Conservation (phyloP, 1,139 yeast genomes). For the Wickerhamomyces sp. region DNA sequence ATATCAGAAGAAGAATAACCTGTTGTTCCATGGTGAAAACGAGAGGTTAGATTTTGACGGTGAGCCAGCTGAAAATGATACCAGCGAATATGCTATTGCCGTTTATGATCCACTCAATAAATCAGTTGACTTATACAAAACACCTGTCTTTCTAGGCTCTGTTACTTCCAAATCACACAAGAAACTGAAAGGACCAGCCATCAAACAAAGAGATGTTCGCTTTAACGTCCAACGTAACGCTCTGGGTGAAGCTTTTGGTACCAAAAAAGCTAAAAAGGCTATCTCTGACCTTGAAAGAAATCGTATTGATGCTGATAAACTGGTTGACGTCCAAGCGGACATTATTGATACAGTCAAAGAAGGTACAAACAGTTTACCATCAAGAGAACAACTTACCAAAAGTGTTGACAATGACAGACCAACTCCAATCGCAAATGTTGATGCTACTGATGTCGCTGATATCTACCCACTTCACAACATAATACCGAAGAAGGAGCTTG, state of each 20-base stretch:
- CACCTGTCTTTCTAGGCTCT: slow-evolving; percentile 52
- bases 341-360: slow-evolving; percentile 76
- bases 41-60: slow-evolving; percentile 73
- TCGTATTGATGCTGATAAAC: slow-evolving; percentile 76
- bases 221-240: slow-evolving; percentile 63
- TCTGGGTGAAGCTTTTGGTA: slow-evolving; percentile 95
- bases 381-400: slow-evolving; percentile 51
- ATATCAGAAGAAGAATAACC: slow-evolving; percentile 47
- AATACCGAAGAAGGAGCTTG: slow-evolving; percentile 64
- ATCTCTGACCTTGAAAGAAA: slow-evolving; percentile 77
- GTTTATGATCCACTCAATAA: slow-evolving; percentile 60
- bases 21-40: slow-evolving; percentile 73
- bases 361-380: slow-evolving; percentile 68
- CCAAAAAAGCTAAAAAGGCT: slow-evolving; percentile 92
- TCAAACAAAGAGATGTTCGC: slow-evolving; percentile 47
- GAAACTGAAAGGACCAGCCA: slow-evolving; percentile 52
- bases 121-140: slow-evolving; percentile 54
- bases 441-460: slow-evolving; percentile 77
- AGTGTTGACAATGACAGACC: slow-evolving; percentile 66
- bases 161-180: slow-evolving; percentile 53
- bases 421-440: slow-evolving; percentile 71
- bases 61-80: slow-evolving; percentile 36
- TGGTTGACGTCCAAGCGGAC: slow-evolving; percentile 70
- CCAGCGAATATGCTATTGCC: slow-evolving; percentile 51
- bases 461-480: slow-evolving; percentile 70